Percentiles rank a stretch among this genome's conserved stretches.
Evolutionary conservation across 768 basidiomycete genomes (phyloP).

Genomic region (Psilocybe subaeruginosa): DNA sequence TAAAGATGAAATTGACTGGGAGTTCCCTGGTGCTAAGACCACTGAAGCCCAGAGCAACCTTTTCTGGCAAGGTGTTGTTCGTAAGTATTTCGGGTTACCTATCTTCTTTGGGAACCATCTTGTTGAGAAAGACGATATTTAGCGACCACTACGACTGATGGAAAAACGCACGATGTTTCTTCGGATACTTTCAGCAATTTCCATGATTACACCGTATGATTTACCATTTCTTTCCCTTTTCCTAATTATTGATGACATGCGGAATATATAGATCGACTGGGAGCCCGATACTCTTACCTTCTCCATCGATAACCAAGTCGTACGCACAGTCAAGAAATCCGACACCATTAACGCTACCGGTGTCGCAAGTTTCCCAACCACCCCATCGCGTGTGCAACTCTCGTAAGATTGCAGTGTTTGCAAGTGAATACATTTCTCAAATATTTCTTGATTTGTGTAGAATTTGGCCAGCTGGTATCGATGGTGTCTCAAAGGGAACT

Average conservation of each 20-base stretch:
- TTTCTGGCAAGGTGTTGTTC: slow-evolving; percentile 77
- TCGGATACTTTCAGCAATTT: slow-evolving; percentile 70
- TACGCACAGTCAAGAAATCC: slow-evolving; percentile 67
- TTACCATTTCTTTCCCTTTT: neutral
- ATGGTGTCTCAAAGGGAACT: slow-evolving; percentile 62
- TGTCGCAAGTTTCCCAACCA: slow-evolving; percentile 68
- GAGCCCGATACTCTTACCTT: slow-evolving; percentile 67
- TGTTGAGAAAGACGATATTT: slow-evolving; percentile 29
- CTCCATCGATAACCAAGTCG: slow-evolving; percentile 69
- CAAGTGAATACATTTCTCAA: neutral
- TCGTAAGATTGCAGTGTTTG: slow-evolving; percentile 47
- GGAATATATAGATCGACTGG: slow-evolving; percentile 74
- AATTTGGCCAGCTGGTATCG: slow-evolving; percentile 84
- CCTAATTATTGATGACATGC: neutral
- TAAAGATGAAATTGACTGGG: slow-evolving; percentile 90
- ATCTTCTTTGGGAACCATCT: neutral
- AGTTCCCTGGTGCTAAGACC: slow-evolving; percentile 69
- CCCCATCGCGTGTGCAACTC: slow-evolving; percentile 81
- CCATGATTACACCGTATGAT: slow-evolving; percentile 74
- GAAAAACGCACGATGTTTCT: slow-evolving; percentile 48
- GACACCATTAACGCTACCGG: slow-evolving; percentile 62
- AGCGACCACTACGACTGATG: slow-evolving; percentile 47
- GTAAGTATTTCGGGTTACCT: slow-evolving; percentile 39
- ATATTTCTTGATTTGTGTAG: slow-evolving; percentile 31
- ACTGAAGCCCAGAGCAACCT: slow-evolving; percentile 77